Base-by-base conservation (phyloP, 2,329 filamentous ascomycete species). In the Ascochyta clinopodiicola region DNA sequence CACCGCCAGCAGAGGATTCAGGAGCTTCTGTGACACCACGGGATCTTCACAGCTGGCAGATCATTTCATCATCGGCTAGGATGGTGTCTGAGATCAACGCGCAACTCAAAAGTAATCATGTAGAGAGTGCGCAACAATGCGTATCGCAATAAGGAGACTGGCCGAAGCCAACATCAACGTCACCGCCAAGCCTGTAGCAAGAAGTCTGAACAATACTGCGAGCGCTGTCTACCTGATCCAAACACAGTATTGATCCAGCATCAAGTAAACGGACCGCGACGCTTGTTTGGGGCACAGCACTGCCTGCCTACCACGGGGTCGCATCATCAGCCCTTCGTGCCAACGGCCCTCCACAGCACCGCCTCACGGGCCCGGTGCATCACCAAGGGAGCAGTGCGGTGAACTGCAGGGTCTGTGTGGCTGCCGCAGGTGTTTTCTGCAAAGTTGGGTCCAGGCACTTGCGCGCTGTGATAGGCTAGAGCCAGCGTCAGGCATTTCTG, bases 381-480 rank as follows among this genome's bases (percentile, higher is more conserved):
- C 59, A 51, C 53, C 40, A 48, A 57, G 56, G 50, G 22, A 50
- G 31, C 42, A 39, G 46, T 58, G 59, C 60, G 46, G 62, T 62
- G 44, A 60, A 59, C 60, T 61, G 53, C 60, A 63, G 61, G 64
- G 64, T 59, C 36, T 58, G 59, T 61, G 67, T 71, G 66, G 70
- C 67, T 66, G 61, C 34, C 57, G 59, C 56, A 62, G 61, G 59
- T 68, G 68, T 67, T 57, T 58, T 51, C 45, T 52, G 61, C 44
- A 12, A 56, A 51, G 57, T 48, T 51, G 39, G 56, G 55, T 57
- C 59, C 59, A 70, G 68, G 66, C 38, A 65, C 60, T 43, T 56
- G 9, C n/a, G 44, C 9, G 17, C 15, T 51, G 46, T 51, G 36
- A 56, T 56, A 21, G 52, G 52, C 25, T 10, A n/a, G 32, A 10